These are phyloP conservation scores for Cylindrotheca closterium DNA, from an alignment of 108 stramenopile genomes.

Conservation along the genomic window DNA sequence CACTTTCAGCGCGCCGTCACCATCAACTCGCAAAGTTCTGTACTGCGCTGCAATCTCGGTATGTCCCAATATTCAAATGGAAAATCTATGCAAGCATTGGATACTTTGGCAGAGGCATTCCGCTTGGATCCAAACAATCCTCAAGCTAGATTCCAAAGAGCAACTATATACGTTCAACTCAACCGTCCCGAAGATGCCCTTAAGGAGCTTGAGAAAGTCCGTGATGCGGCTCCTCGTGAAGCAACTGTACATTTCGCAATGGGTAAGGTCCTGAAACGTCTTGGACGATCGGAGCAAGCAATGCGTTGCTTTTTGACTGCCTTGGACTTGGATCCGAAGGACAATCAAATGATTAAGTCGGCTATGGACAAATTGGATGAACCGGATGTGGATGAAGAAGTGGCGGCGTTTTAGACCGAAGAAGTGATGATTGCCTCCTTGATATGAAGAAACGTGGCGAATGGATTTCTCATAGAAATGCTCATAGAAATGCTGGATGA, in stretches of 20 bases:
- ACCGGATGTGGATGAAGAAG: constrained; percentile 85
- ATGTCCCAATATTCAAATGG: constrained; percentile 94
- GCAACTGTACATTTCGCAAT: constrained; percentile 93
- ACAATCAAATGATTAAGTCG: constrained; percentile 90
- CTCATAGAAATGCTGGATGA: too few relatives aligned
- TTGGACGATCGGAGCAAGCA: constrained; percentile 87
- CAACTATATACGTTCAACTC: constrained; percentile 88
- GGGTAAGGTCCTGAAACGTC: constrained; percentile 92
- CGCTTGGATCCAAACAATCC: constrained; percentile 88
- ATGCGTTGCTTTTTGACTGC: constrained; percentile 93
- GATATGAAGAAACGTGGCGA: too few relatives aligned
- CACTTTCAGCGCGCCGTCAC: constrained; percentile 89
- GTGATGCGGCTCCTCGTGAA: constrained; percentile 91
- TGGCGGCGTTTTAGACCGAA: constrained; percentile 52
- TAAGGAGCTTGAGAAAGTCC: constrained; percentile 83
- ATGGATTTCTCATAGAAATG: too few relatives aligned
- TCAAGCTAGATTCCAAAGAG: constrained; percentile 94
- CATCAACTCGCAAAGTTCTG: constrained; percentile 89
- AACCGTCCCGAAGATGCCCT: constrained; percentile 88
- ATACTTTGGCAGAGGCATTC: constrained; percentile 85
- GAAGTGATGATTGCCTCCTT: too few relatives aligned
- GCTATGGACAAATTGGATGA: constrained; percentile 90
- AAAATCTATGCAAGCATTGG: constrained; percentile 83
- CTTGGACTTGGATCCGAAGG: constrained; percentile 95
- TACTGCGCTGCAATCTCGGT: constrained; percentile 92